A percentile compares a stretch with the other conserved stretches of the same genome.
These are phyloP conservation scores for Teunomyces gatunensis DNA, from an alignment of 805 yeast genomes.

Conservation along the genomic window DNA sequence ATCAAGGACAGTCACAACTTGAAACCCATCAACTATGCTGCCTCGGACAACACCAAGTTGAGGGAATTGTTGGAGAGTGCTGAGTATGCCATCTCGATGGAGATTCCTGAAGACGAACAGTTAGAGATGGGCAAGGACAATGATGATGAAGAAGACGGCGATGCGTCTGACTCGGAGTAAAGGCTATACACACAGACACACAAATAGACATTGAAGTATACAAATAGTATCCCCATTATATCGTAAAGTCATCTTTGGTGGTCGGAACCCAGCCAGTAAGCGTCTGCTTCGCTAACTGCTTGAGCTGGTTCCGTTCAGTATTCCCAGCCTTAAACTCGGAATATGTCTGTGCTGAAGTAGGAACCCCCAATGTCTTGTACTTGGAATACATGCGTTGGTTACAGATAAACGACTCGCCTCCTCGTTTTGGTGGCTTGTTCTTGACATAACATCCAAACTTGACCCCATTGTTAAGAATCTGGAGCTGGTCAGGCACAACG, in stretches of 20 bases:
- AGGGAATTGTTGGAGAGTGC: constrained; percentile 73
- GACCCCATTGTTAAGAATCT: constrained; percentile 56
- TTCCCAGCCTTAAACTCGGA: constrained; percentile 16
- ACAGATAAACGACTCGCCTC: constrained; percentile 44
- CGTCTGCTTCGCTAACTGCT: constrained; percentile 23
- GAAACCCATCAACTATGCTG: constrained; percentile 72
- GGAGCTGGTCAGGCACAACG: constrained; percentile 21
- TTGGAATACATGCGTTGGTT: constrained; percentile 20
- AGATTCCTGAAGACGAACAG: constrained; percentile 28
- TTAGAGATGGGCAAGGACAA: constrained; percentile 23
- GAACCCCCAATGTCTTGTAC: constrained; percentile 2
- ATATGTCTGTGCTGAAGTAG: constrained; percentile 5
- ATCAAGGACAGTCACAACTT: constrained; percentile 48
- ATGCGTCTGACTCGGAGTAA: constrained; percentile 34
- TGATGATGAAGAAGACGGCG: constrained; percentile 35
- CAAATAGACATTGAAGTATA: neutral
- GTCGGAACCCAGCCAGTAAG: constrained; percentile 50
- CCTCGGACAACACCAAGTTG: constrained; percentile 53
- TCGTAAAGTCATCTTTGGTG: constrained; percentile 40
- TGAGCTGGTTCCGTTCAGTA: constrained; percentile 24
- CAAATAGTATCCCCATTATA: neutral
- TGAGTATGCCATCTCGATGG: constrained; percentile 62
- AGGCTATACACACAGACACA: neutral
- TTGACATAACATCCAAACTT: constrained; percentile 56
- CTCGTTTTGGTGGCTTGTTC: constrained; percentile 39